Evolutionary conservation across 2,329 filamentous ascomycete genomes (phyloP).

Genomic region (Colletotrichum spaethianum): DNA sequence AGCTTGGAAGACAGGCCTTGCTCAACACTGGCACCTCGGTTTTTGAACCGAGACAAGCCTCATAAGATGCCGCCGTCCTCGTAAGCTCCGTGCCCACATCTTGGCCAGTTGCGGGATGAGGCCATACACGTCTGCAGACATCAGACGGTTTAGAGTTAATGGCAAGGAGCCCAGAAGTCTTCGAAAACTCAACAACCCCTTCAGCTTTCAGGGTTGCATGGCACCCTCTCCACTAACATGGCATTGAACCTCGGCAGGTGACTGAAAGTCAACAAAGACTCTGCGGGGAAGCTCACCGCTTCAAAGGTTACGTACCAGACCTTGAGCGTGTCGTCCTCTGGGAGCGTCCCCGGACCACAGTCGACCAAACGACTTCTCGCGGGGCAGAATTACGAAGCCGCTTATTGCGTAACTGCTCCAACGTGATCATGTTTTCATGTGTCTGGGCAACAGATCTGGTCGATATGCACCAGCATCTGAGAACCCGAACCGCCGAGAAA

Average conservation of each 20-base stretch:
- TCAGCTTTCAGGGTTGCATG: not conserved
- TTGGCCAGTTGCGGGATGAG: not conserved
- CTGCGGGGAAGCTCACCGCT: not conserved
- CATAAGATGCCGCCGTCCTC: not conserved
- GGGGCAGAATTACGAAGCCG: not conserved
- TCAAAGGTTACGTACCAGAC: not conserved
- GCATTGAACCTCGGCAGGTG: not conserved
- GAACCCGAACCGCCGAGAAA: not conserved
- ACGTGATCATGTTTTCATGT: not conserved
- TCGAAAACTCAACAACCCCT: not conserved
- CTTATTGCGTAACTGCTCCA: not conserved
- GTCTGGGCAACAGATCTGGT: not conserved
- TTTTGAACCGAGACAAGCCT: not conserved
- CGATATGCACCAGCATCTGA: not conserved
- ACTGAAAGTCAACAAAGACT: not conserved
- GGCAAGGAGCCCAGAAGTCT: not conserved
- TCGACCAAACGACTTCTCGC: not conserved
- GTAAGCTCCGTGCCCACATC: not conserved
- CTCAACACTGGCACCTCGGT: not conserved
- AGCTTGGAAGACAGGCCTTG: not conserved
- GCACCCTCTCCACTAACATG: not conserved
- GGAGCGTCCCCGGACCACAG: too few relatives aligned
- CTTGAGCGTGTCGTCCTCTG: not conserved
- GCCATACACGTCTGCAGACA: not conserved
- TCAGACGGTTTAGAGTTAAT: constrained; percentile 1